Conservation (phyloP, 371 early-diverging fungal genomes). For the Apophysomyces trapeziformis region DNA sequence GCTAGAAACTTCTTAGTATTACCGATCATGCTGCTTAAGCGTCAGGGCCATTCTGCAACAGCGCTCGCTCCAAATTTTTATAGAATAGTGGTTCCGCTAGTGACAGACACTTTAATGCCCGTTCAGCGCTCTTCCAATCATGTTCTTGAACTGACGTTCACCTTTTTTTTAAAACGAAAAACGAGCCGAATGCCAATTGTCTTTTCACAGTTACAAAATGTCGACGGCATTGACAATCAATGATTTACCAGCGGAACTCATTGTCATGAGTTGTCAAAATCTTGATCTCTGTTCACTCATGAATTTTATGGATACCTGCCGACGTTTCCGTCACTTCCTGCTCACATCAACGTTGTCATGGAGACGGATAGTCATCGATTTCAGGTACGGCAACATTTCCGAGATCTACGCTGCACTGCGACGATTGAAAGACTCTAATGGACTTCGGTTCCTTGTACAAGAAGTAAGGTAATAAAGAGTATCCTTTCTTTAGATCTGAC, state of each 20-base stretch:
- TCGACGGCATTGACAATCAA: not conserved
- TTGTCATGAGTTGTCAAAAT: not conserved
- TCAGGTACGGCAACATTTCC: conserved; percentile 26
- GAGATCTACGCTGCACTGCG: conserved; percentile 46
- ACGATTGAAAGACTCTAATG: conserved; percentile 42
- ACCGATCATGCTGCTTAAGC: too few species aligned
- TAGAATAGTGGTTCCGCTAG: too few species aligned
- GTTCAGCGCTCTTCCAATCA: too few species aligned
- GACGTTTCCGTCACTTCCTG: conserved; percentile 33
- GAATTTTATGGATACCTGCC: conserved; percentile 46
- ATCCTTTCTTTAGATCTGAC: not conserved
- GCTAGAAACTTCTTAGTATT: too few species aligned
- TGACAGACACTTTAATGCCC: too few species aligned
- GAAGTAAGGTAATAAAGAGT: conserved; percentile 28
- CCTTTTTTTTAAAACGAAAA: too few species aligned
- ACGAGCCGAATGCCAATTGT: too few species aligned
- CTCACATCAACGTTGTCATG: conserved; percentile 36
- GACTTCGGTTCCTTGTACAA: conserved; percentile 27
- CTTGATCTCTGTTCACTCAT: conserved; percentile 43
- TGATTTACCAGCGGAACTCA: not conserved
- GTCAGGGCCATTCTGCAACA: too few species aligned
- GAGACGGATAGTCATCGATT: conserved; percentile 40
- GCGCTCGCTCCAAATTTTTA: too few species aligned
- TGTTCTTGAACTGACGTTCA: too few species aligned
- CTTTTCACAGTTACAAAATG: not conserved